Percentiles rank a stretch among this genome's conserved stretches.
Evolutionary conservation across 768 basidiomycete genomes (phyloP).

Genomic region (Amanita subjunquillea): DNA sequence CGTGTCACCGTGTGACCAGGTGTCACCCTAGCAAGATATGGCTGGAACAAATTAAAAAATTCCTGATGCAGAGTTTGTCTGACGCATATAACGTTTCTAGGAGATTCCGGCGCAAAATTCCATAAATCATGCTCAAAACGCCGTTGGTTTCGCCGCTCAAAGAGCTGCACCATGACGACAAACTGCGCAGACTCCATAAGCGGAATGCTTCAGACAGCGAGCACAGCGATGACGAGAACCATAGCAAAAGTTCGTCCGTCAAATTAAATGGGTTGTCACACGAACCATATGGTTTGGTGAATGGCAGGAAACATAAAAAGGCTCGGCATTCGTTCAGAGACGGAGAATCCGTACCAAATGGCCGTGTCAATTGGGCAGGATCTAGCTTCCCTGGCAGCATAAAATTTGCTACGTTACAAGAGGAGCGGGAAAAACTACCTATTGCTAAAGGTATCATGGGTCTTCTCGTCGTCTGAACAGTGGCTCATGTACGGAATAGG

Average conservation of each 20-base stretch:
- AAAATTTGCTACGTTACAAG: constrained; percentile 34
- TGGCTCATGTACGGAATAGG: constrained; percentile 32
- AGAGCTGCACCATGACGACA: constrained; percentile 10
- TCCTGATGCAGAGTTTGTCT: constrained; percentile 2
- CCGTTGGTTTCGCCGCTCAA: background rate
- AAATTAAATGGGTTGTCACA: constrained; percentile 19
- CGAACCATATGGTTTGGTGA: constrained; percentile 16
- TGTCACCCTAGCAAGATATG: background rate
- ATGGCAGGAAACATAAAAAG: constrained; percentile 23
- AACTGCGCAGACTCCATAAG: constrained; percentile 15
- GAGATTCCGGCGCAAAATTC: background rate
- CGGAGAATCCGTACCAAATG: constrained; percentile 6
- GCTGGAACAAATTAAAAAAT: background rate
- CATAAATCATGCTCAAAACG: background rate
- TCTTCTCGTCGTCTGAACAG: background rate
- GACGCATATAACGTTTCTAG: background rate
- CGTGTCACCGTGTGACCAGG: background rate
- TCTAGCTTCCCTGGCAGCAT: constrained; percentile 13
- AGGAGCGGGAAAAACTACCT: constrained; percentile 63
- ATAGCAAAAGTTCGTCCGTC: constrained; percentile 14
- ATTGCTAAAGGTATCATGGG: constrained; percentile 58
- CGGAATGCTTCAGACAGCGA: constrained; percentile 29
- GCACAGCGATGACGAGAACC: constrained; percentile 26
- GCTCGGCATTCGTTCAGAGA: constrained; percentile 14
- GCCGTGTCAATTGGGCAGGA: constrained; percentile 5